A percentile compares a stretch with the other conserved stretches of the same genome.
Conservation (phyloP, 345 rosid species). For the Populus davidiana region DNA sequence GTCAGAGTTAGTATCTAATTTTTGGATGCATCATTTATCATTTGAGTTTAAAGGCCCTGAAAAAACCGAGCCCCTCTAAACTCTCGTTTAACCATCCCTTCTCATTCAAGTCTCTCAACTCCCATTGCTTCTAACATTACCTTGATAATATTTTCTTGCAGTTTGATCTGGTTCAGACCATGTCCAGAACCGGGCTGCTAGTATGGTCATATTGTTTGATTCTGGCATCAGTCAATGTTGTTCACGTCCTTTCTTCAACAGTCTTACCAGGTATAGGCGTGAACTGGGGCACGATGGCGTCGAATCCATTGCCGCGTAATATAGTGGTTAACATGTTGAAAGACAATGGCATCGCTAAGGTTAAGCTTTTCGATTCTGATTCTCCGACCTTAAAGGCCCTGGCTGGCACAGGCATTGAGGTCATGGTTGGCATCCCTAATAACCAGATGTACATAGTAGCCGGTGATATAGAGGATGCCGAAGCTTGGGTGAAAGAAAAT, state of each 20-base stretch:
- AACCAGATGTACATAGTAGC: constrained; percentile 41
- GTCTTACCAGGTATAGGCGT: constrained; percentile 49
- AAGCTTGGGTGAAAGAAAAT: constrained; percentile 73
- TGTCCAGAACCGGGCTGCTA: constrained; percentile 6
- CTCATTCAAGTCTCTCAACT: neutral
- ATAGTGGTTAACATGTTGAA: constrained; percentile 64
- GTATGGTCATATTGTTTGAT: constrained; percentile 13
- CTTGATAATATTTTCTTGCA: neutral
- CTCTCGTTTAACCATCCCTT: too few species aligned
- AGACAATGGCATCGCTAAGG: constrained; percentile 62
- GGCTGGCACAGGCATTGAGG: constrained; percentile 58
- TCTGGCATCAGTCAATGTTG: constrained; percentile 24
- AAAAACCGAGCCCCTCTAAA: too few species aligned
- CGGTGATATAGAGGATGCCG: constrained; percentile 35
- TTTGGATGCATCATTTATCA: too few species aligned
- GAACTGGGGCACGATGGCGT: constrained; percentile 72
- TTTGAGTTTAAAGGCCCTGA: too few species aligned
- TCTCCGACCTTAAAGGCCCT: constrained; percentile 46
- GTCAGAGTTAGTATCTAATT: too few species aligned
- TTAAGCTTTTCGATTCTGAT: constrained; percentile 80
- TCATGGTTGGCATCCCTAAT: constrained; percentile 84
- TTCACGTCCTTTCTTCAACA: constrained; percentile 4
- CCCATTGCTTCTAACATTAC: neutral
- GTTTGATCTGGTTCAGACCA: constrained; percentile 13
- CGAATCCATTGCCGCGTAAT: constrained; percentile 55